Conservation (phyloP, 2,329 filamentous ascomycete species). For the Trichoderma arundinaceum region DNA sequence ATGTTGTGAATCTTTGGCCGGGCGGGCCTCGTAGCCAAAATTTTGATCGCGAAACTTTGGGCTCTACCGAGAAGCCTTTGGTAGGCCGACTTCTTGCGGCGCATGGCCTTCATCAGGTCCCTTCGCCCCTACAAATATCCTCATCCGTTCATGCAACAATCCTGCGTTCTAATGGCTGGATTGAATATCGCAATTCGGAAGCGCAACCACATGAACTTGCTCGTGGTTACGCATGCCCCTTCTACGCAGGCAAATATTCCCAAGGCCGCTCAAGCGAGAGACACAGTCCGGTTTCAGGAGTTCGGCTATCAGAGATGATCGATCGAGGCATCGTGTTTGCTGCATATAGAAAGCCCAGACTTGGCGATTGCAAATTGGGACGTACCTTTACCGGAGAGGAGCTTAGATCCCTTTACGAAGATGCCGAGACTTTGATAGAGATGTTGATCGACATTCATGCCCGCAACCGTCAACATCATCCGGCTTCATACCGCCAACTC, state of each 20-base stretch:
- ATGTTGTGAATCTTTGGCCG: constrained; percentile 65
- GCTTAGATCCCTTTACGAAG: constrained; percentile 53
- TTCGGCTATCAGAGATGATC: constrained; percentile 39
- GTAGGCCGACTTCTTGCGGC: constrained; percentile 60
- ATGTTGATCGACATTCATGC: constrained; percentile 58
- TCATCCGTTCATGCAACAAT: constrained; percentile 57
- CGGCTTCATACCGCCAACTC: constrained; percentile 37
- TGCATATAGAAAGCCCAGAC: constrained; percentile 57
- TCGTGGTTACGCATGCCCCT: constrained; percentile 59
- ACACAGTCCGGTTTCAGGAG: constrained; percentile 39
- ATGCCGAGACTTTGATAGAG: constrained; percentile 60
- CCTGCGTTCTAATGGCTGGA: constrained; percentile 57
- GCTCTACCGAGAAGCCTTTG: constrained; percentile 40
- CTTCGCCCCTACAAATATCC: constrained; percentile 59
- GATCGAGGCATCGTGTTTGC: constrained; percentile 63
- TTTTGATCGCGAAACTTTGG: constrained; percentile 30
- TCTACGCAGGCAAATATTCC: constrained; percentile 52
- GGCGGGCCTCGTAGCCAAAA: constrained; percentile 34
- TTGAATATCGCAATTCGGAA: constrained; percentile 56
- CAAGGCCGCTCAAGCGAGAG: constrained; percentile 38
- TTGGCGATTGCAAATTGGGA: constrained; percentile 45
- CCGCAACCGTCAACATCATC: constrained; percentile 45
- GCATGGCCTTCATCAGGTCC: constrained; percentile 58
- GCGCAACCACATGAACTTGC: constrained; percentile 53
- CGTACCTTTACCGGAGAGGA: constrained; percentile 48